Conservation (phyloP, 1,284 basidiomycete species). For the Moniliophthora roreri region DNA sequence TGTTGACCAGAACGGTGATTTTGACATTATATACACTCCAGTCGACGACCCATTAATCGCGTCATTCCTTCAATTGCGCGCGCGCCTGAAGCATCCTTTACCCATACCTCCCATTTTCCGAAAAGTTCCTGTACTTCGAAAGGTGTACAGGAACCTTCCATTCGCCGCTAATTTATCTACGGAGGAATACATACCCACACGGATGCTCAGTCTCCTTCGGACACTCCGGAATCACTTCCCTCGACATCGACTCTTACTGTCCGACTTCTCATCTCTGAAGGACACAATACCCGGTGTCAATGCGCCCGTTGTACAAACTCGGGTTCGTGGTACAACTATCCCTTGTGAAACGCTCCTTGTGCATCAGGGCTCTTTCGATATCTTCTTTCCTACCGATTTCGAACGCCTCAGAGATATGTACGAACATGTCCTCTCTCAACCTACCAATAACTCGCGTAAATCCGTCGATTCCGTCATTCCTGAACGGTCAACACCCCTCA, state of each 20-base stretch:
- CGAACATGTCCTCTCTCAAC: constrained; percentile 73
- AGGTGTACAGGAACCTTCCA: constrained; percentile 69
- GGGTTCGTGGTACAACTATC: constrained; percentile 81
- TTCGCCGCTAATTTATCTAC: constrained; percentile 89
- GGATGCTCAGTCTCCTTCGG: constrained; percentile 83
- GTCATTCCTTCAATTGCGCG: constrained; percentile 69
- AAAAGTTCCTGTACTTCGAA: constrained; percentile 53
- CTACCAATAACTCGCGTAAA: constrained; percentile 42
- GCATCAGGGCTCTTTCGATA: constrained; percentile 96
- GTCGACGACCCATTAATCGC: constrained; percentile 84
- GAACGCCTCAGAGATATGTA: constrained; percentile 85
- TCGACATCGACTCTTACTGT: constrained; percentile 86
- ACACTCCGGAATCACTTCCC: constrained; percentile 87
- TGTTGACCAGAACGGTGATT: constrained; percentile 84
- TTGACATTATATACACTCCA: constrained; percentile 82
- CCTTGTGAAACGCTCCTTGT: constrained; percentile 92
- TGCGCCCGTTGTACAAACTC: constrained; percentile 96
- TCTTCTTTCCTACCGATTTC: constrained; percentile 98
- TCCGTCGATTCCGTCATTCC: constrained; percentile 26
- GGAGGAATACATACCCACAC: constrained; percentile 94
- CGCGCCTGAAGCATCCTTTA: constrained; percentile 51
- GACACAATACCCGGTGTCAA: constrained; percentile 85
- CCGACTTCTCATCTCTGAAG: constrained; percentile 89
- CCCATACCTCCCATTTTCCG: constrained; percentile 61
- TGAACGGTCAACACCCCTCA: constrained; percentile 48